These are phyloP conservation scores for Nosema bombycis DNA, from an alignment of 371 early-diverging fungal species.

Conservation along the genomic window DNA sequence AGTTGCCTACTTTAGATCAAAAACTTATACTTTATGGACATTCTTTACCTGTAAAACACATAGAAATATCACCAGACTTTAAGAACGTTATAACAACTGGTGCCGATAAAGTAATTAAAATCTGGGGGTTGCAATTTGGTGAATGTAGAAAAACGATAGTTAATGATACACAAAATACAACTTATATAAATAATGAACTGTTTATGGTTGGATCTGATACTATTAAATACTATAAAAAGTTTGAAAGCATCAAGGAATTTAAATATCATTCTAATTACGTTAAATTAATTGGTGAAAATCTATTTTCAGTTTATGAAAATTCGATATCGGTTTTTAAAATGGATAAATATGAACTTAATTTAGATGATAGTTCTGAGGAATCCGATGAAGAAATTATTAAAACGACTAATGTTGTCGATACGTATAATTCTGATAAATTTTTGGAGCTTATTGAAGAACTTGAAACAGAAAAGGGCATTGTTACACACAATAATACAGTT, in stretches of 20 bases:
- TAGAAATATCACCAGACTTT: constrained; percentile 47
- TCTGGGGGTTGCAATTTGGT: constrained; percentile 65
- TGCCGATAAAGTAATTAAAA: constrained; percentile 63
- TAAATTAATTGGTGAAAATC: constrained; percentile 10
- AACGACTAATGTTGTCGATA: constrained; percentile 24
- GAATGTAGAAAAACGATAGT: constrained; percentile 64
- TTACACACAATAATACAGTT: neutral
- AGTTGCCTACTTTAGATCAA: constrained; percentile 36
- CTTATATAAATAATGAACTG: constrained; percentile 22
- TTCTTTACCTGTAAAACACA: constrained; percentile 61
- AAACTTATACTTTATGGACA: constrained; percentile 61
- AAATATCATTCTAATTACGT: constrained; percentile 22
- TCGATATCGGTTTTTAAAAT: constrained; percentile 36
- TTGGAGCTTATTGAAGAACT: constrained; percentile 23
- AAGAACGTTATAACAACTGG: constrained; percentile 56
- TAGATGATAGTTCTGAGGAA: constrained; percentile 19
- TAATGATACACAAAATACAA: constrained; percentile 40
- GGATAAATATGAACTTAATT: constrained; percentile 45
- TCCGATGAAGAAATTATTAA: constrained; percentile 26
- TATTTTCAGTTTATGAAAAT: constrained; percentile 30
- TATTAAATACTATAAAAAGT: constrained; percentile 48
- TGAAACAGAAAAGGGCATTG: neutral
- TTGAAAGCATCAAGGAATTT: constrained; percentile 34
- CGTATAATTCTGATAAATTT: constrained; percentile 40
- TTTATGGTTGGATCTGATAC: constrained; percentile 36